Evolutionary conservation across 768 basidiomycete species (phyloP), one percentile per base, ranked within the genome.

Genomic region (Podaxis mareebaensis): DNA sequence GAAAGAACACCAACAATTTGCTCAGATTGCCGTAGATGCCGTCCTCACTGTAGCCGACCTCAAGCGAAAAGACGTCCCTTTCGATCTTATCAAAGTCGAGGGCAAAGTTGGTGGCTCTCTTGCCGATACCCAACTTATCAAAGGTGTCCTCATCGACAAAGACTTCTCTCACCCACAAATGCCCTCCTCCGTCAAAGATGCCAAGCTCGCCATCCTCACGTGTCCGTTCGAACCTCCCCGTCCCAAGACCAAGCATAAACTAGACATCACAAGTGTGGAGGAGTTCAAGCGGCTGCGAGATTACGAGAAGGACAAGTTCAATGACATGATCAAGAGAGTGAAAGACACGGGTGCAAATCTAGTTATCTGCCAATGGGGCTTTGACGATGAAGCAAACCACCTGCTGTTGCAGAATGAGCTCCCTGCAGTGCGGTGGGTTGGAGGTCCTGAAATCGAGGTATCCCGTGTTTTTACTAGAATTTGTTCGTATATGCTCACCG

Each of bases 341-440:
- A 96, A 98, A 75, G 90, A 96, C 69, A 92, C 96, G 15, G 97
- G 97, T 40, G 96, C 97, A 13, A 99, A 99, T 76, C 78, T 99
- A 64, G 97, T 99, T 67, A 98, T 99, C 69, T 99, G 97, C 77
- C 97, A 99, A 73, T 99, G 97, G 97, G 97, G 97, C 64, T 99
- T 99, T 72, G 97, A 99, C 73, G 97, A 99, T 71, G 97, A 99
- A 78, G 97, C 97, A 49, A 99, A 99, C 73, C 97, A 99, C 74
- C 68, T 99, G 69, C 77, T 99, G 67, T 95, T 99, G 93, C 95
- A 97, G 80, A 99, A 98, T 69, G 93, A 96, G 13, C 82, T 99
- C 39, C 97, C 97, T 48, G 93, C 97, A 30, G 96, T 99, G 33
- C 85, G 97, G 73, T 99, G 97, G 97, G 97, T 99, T 61, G 97